Evolutionary conservation across 169 alveolate genomes (phyloP), one percentile per base, ranked within the genome.

Genomic region (Miamiensis avidus): DNA sequence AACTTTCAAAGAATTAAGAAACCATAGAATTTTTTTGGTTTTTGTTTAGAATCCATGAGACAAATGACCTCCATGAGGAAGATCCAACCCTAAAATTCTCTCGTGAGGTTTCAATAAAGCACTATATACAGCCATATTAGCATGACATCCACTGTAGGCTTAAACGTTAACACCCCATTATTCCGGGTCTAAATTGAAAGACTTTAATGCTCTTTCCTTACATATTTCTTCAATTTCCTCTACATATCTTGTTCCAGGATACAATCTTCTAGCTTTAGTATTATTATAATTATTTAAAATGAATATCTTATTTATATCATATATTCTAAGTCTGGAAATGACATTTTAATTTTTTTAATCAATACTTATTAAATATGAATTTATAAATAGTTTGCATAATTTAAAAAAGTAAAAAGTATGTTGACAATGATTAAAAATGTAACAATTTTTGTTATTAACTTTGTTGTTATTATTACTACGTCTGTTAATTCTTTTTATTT

Each of bases 131-230:
- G 98, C 99, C 75, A 99, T 93, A 91, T 99, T 99, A 0, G 99
- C 99, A 0, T 99, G 99, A 34, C 99, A 92, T 15, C 99, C 99
- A 32, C 99, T 96, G 31, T 96, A 96, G 0, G 99, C 98, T 92
- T 98, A 99, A 27, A 99, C 99, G 90, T 98, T 98, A 28, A 98
- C 99, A 29, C 99, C 99, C 99, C 99, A 99, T 84, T 96, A 97
- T 65, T 94, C 98, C 25, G 95, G 94, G 85, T 96, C 94, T 34
- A 98, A 93, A 28, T 98, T 87, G 93, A 95, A 99, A 26, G 99
- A 99, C 78, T 97, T 93, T 81, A 98, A 88, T 0, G 99, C 99
- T 88, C 99, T 94, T 86, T 97, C 84, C 81, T 93, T 94, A 27
- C 95, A 93, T n/a, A 92, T 65, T 25, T 77, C 27, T 88, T 94